Evolutionary conservation across 148 eudicot genomes (phyloP).

Genomic region (Agrostemma githago): DNA sequence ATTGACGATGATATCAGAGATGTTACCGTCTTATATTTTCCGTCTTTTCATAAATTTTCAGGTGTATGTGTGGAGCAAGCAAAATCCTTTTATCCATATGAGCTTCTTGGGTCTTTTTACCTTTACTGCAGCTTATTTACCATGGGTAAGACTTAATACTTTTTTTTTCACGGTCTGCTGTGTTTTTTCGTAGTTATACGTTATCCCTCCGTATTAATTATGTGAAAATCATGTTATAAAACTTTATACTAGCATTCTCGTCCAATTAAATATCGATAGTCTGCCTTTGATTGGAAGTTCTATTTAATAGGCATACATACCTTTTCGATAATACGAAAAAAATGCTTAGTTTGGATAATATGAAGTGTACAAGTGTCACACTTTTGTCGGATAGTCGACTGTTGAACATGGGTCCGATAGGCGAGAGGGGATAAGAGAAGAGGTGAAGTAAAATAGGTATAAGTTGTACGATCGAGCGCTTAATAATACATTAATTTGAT

Average conservation of each 20-base stretch:
- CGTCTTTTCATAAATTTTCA: slow-evolving; percentile 21
- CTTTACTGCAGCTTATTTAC: slow-evolving; percentile 95
- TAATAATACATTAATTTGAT: slow-evolving; percentile 1
- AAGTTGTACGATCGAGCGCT: background rate
- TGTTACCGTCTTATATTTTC: slow-evolving; percentile 4
- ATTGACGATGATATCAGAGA: background rate
- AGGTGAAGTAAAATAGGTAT: no score
- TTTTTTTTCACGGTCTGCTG: no score
- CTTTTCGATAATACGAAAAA: no score
- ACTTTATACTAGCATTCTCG: no score
- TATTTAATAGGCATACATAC: background rate
- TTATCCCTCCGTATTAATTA: no score
- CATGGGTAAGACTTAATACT: slow-evolving; percentile 82
- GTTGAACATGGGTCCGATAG: no score
- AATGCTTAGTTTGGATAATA: no score
- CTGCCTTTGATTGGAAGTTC: background rate
- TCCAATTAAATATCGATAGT: background rate
- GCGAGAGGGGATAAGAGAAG: no score
- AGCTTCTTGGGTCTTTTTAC: slow-evolving; percentile 97
- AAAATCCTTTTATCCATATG: slow-evolving; percentile 95
- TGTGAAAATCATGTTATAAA: no score
- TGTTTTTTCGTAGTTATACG: no score
- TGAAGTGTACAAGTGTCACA: no score
- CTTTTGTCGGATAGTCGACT: no score
- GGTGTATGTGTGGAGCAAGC: slow-evolving; percentile 99